A percentile compares a stretch with the other conserved stretches of the same genome.
Evolutionary conservation across 345 rosid species (phyloP).

Genomic region (Bruguiera gymnorhiza): DNA sequence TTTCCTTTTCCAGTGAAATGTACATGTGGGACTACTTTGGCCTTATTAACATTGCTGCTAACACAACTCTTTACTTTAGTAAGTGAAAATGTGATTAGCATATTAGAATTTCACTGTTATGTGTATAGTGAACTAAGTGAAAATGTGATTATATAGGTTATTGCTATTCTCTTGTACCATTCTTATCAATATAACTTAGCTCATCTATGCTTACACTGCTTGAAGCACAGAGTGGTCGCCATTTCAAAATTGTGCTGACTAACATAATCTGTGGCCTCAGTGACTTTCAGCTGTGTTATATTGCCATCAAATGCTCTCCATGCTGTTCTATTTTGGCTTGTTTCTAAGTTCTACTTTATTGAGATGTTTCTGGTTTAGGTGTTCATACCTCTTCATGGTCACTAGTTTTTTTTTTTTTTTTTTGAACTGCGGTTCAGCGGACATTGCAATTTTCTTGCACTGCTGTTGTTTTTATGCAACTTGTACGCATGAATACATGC

Average conservation of each 20-base stretch:
- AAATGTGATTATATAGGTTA: too few relatives aligned
- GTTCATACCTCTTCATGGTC: neutral
- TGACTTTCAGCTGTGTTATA: neutral
- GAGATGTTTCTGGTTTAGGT: neutral
- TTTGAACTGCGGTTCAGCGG: too few relatives aligned
- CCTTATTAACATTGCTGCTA: slow-evolving; percentile 2
- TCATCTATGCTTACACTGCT: too few relatives aligned
- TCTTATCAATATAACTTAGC: too few relatives aligned
- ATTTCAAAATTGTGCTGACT: neutral
- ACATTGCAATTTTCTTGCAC: too few relatives aligned
- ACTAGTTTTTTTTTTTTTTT: neutral
- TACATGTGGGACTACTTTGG: slow-evolving; percentile 1
- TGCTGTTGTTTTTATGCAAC: neutral
- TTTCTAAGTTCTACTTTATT: neutral
- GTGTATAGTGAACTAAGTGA: too few relatives aligned
- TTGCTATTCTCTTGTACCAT: too few relatives aligned
- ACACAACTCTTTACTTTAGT: too few relatives aligned
- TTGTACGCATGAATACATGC: neutral
- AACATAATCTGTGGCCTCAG: neutral
- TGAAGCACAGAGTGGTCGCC: neutral
- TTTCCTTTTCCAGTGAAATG: neutral
- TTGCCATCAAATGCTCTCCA: neutral
- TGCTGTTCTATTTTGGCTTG: neutral
- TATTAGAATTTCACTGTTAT: too few relatives aligned
- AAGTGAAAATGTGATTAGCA: too few relatives aligned